phyloP scores from a whole-genome alignment of 2,329 filamentous ascomycete species.

The Annulohypoxylon truncatum region DNA sequence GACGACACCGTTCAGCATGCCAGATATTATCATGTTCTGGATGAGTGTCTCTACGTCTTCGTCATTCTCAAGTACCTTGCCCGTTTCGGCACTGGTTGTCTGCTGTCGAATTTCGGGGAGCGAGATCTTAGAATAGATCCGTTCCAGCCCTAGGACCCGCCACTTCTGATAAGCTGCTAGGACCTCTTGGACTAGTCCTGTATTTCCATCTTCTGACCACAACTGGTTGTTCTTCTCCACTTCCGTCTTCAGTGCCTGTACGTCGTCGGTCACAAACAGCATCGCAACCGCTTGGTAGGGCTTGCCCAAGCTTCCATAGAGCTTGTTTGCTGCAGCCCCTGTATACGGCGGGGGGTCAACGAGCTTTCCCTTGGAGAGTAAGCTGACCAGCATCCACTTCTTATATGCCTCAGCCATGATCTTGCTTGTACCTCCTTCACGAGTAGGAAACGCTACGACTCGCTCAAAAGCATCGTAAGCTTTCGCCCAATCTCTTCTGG shows the following conservation, averaged over 20 bases:
- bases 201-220: slow-evolving; percentile 80
- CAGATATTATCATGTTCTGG: slow-evolving; percentile 65
- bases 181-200: slow-evolving; percentile 76
- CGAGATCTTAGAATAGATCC: slow-evolving; percentile 73
- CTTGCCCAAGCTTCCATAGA: slow-evolving; percentile 68
- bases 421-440: slow-evolving; percentile 72
- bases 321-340: slow-evolving; percentile 54
- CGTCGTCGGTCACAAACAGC: slow-evolving; percentile 70
- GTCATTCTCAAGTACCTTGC: slow-evolving; percentile 55
- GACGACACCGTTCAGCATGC: slow-evolving; percentile 65
- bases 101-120: slow-evolving; percentile 63
- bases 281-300: slow-evolving; percentile 78
- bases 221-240: slow-evolving; percentile 66
- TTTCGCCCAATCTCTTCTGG: slow-evolving; percentile 69
- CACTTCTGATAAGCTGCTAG: slow-evolving; percentile 78
- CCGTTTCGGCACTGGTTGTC: slow-evolving; percentile 67
- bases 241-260: slow-evolving; percentile 71
- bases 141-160: slow-evolving; percentile 77
- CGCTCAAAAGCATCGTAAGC: slow-evolving; percentile 72
- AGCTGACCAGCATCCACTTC: slow-evolving; percentile 84
- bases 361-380: slow-evolving; percentile 75
- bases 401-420: slow-evolving; percentile 92
- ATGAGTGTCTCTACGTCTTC: slow-evolving; percentile 61
- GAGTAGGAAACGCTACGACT: slow-evolving; percentile 74
- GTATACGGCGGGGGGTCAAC: slow-evolving; percentile 67